phyloP scores from a whole-genome alignment of 2,329 filamentous ascomycete species.

The Aureobasidium sp. region DNA sequence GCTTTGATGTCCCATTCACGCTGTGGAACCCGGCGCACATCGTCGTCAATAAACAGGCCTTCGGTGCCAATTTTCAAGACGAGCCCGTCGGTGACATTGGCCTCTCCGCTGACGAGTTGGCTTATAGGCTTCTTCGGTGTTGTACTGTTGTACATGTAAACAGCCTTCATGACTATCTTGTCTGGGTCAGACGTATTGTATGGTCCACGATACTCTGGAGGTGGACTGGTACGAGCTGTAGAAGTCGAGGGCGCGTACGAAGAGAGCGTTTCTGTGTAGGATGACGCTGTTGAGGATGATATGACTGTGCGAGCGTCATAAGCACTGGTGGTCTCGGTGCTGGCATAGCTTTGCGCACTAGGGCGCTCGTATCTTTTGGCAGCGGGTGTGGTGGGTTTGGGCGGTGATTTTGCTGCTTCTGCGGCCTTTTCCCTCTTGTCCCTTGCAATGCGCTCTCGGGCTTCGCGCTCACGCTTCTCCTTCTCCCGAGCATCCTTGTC shows the following conservation, averaged over 20 bases:
- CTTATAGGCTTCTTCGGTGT: conserved; percentile 85
- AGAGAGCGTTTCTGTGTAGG: conserved; percentile 21
- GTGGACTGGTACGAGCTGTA: conserved; percentile 74
- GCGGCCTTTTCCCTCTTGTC: conserved; percentile 29
- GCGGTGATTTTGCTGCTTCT: conserved; percentile 16
- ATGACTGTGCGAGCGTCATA: conserved; percentile 35
- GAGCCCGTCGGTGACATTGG: conserved; percentile 81
- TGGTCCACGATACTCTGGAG: conserved; percentile 65
- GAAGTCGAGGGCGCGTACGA: conserved; percentile 72
- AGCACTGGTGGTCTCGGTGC: conserved; percentile 50
- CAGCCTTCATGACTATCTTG: conserved; percentile 91
- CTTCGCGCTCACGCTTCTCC: conserved; percentile 29
- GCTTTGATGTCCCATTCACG: conserved; percentile 98
- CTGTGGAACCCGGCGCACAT: conserved; percentile 82
- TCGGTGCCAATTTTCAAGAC: conserved; percentile 89
- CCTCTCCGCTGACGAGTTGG: conserved; percentile 76
- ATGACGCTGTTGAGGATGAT: conserved; percentile 45
- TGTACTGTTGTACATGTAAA: conserved; percentile 86
- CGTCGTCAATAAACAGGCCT: conserved; percentile 94
- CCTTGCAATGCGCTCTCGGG: conserved; percentile 31
- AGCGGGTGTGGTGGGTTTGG: conserved; percentile 13
- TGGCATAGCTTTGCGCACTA: conserved; percentile 50
- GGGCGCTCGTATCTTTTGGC: conserved; percentile 36
- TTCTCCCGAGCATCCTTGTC: conserved; percentile 34
- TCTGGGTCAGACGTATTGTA: conserved; percentile 86